Evolutionary conservation across 345 rosid genomes (phyloP).

Genomic region (Gossypium arboreum): DNA sequence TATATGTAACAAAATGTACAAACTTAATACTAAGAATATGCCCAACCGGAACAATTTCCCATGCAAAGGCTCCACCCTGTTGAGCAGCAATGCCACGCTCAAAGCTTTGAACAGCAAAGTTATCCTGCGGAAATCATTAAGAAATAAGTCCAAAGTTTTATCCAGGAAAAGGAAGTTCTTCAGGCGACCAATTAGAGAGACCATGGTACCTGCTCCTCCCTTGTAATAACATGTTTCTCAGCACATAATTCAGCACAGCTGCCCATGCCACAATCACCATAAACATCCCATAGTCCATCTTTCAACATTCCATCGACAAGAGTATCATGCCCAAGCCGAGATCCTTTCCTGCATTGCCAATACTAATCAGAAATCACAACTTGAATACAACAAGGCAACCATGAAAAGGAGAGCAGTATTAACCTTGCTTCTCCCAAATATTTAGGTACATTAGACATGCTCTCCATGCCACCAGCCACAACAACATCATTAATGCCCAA

Average conservation of each 20-base stretch:
- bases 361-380: conserved; percentile 22
- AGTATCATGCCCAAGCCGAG: conserved; percentile 90
- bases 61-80: conserved; percentile 71
- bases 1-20: conserved; percentile 1
- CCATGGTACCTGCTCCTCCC: conserved; percentile 77
- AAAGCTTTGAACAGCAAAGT: conserved; percentile 83
- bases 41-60: conserved; percentile 92
- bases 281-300: conserved; percentile 98
- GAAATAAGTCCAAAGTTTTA: conserved; percentile 10
- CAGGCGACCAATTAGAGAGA: background rate
- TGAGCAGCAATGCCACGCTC: conserved; percentile 98
- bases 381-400: background rate
- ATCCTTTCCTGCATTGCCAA: conserved; percentile 72
- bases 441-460: conserved; percentile 95
- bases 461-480: conserved; percentile 99
- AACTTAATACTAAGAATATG: conserved; percentile 12
- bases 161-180: background rate
- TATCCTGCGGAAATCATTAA: conserved; percentile 54
- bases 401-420: background rate
- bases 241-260: conserved; percentile 92
- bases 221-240: conserved; percentile 58
- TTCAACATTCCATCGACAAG: conserved; percentile 93
- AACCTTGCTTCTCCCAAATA: conserved; percentile 93
- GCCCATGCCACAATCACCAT: conserved; percentile 91
- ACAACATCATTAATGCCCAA: conserved; percentile 87